Base-by-base conservation (phyloP, 345 rosid genomes). In the Garcia nutans region DNA sequence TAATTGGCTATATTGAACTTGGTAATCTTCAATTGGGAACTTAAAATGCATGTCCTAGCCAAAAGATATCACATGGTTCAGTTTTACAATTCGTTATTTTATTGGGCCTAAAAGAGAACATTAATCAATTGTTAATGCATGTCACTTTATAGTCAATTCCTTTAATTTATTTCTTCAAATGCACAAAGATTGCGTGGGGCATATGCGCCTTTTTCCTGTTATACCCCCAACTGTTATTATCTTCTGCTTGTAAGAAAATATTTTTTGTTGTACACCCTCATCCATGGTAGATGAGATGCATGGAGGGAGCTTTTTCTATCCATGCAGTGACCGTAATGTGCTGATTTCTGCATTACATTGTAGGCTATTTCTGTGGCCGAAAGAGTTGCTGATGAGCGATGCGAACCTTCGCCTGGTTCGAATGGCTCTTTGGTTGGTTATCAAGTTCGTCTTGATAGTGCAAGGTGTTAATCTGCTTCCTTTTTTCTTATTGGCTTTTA, bases 361-460 rank as follows among this genome's bases (percentile, higher is more conserved):
- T 82, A 94, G 98, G 97, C 98, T 86, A 90, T 91, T 84, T 92
- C 97, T 76, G 98, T 94, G 72, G 97, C 98, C 76, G 97, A 91
- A 84, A 90, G 97, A 84, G 97, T 92, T 86, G 90, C 95, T 69
- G 93, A 92, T 79, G 97, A 94, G 87, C 97, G 97, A 33, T 91
- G 91, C 82, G 98, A 92, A 87, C 82, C 89, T 81, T 84, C 90
- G 59, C 97, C 97, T 55, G 98, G 98, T 88, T 84, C 83, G 45
- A 78, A 76, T 83, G 91, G 92, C 79, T 92, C 97, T 74, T 76
- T 91, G 87, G 92, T 92, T 85, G 98, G 97, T 81, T 94, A 92
- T 90, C 98, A 94, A 92, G 98, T 94, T 87, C 97, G 97, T 81
- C 92, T 91, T 76, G 93, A 94, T 77, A 92, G 90, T 78, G 95